Conservation (phyloP, 345 rosid species). For the Rhizophora apiculata region DNA sequence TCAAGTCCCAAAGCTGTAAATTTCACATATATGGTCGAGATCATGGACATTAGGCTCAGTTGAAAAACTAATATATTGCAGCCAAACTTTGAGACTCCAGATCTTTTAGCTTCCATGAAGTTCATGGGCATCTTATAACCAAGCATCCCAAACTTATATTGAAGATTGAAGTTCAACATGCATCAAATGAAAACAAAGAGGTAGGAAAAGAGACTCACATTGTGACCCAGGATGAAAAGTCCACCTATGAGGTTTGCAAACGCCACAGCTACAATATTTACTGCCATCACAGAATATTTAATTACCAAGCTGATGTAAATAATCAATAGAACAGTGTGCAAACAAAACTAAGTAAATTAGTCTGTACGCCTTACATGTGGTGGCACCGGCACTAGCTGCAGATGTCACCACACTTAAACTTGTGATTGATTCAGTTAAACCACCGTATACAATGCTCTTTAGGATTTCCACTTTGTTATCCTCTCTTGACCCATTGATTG, state of each 20-base stretch:
- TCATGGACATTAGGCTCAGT: neutral
- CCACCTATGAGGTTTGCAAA: conserved; percentile 26
- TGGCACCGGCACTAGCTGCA: conserved; percentile 21
- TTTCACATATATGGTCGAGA: neutral
- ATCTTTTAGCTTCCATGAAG: too few species aligned
- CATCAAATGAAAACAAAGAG: neutral
- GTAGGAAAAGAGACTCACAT: conserved; percentile 12
- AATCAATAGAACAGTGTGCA: neutral
- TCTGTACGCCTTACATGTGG: conserved; percentile 14
- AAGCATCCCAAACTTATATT: too few species aligned
- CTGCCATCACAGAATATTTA: conserved; percentile 3
- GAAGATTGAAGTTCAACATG: neutral
- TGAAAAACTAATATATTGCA: neutral
- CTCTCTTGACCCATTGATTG: neutral
- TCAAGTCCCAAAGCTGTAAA: conserved; percentile 20
- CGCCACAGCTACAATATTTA: conserved; percentile 13
- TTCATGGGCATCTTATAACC: neutral
- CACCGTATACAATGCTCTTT: conserved; percentile 30
- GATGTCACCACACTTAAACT: conserved; percentile 23
- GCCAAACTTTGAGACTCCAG: too few species aligned
- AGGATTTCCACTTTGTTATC: conserved; percentile 11
- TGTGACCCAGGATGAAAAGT: conserved; percentile 10
- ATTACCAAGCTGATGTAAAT: neutral
- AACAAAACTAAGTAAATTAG: neutral
- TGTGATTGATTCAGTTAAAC: conserved; percentile 21